These are phyloP conservation scores for Luffa acutangula DNA, from an alignment of 306 rosid species.

Conservation along the genomic window DNA sequence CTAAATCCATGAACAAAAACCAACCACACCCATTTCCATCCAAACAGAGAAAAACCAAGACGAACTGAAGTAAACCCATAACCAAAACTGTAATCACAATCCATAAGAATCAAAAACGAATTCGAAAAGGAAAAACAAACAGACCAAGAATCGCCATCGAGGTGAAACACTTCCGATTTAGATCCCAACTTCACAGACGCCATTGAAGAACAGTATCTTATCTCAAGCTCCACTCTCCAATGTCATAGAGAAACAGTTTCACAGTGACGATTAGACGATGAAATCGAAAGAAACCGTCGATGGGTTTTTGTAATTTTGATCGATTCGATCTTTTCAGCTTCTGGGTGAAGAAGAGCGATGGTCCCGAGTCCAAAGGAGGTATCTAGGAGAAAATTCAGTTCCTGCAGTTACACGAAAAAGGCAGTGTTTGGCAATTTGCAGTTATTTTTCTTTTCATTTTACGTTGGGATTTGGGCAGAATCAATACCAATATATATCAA, in stretches of 20 bases:
- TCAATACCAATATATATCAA: background rate
- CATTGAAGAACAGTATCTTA: constrained; percentile 22
- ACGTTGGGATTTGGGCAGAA: background rate
- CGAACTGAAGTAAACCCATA: background rate
- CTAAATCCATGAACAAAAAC: background rate
- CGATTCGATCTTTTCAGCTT: constrained; percentile 10
- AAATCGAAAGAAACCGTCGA: constrained; percentile 2
- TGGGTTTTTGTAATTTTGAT: constrained; percentile 2
- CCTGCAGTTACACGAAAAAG: constrained; percentile 24
- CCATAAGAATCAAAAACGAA: constrained; percentile 1
- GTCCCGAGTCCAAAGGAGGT: constrained; percentile 63
- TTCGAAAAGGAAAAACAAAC: constrained; percentile 1
- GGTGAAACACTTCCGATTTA: constrained; percentile 58
- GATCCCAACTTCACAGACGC: constrained; percentile 74
- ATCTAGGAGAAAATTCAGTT: constrained; percentile 57
- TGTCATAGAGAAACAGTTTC: background rate
- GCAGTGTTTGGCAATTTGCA: constrained; percentile 25
- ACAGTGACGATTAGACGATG: background rate
- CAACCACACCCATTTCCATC: background rate
- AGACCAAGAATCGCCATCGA: constrained; percentile 58
- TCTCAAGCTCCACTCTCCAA: constrained; percentile 1
- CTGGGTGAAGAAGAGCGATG: constrained; percentile 16
- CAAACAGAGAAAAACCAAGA: background rate
- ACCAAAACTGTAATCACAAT: background rate
- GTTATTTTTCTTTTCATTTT: background rate